A percentile compares a stretch with the other conserved stretches of the same genome.
Conservation (phyloP, 495 filamentous ascomycete species). For the Venustampulla echinocandica region DNA sequence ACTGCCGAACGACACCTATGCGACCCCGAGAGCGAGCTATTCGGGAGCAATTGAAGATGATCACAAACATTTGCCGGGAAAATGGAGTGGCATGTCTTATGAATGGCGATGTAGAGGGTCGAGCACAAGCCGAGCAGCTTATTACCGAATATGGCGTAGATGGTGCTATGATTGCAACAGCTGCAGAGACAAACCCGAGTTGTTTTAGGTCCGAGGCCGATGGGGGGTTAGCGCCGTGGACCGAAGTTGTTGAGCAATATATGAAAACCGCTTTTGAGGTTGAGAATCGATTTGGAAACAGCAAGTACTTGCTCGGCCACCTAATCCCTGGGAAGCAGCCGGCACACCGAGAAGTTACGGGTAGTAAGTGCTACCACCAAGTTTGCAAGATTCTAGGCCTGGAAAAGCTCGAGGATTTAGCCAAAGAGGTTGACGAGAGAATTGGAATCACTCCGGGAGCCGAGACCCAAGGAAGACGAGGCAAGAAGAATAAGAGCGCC, state of each 20-base stretch:
- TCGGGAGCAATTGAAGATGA: constrained; percentile 73
- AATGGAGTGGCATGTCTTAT: constrained; percentile 83
- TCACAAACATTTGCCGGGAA: constrained; percentile 65
- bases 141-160: constrained; percentile 72
- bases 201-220: constrained; percentile 61
- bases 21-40: constrained; percentile 81
- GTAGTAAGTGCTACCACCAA: constrained; percentile 55
- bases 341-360: constrained; percentile 44
- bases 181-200: constrained; percentile 81
- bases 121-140: constrained; percentile 57
- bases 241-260: constrained; percentile 66
- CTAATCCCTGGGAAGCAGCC: constrained; percentile 72
- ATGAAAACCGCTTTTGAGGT: constrained; percentile 59
- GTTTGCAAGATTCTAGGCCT: constrained; percentile 53
- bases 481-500: constrained; percentile 43
- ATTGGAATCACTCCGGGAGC: constrained; percentile 48
- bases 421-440: constrained; percentile 53
- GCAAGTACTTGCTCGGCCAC: constrained; percentile 79
- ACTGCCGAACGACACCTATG: constrained; percentile 96
- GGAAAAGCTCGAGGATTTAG: constrained; percentile 47
- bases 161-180: constrained; percentile 92
- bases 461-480: constrained; percentile 35
- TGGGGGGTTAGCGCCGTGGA: constrained; percentile 61
- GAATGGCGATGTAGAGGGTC: constrained; percentile 81
- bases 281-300: constrained; percentile 83